A percentile compares a stretch with the other conserved stretches of the same genome.
Evolutionary conservation across 331 rosid species (phyloP).

Genomic region (Arachis monticola): DNA sequence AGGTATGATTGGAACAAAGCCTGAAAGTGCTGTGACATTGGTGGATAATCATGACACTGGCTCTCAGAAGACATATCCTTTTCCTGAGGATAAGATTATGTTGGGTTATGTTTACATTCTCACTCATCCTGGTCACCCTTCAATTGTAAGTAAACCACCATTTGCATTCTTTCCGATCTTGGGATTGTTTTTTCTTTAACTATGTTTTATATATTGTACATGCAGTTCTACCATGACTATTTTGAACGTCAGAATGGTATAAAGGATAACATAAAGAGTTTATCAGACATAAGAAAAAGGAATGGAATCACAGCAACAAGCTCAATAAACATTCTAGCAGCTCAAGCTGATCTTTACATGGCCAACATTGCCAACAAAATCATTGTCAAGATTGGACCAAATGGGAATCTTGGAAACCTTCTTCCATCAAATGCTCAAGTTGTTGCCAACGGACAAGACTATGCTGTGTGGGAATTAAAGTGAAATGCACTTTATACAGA

Average conservation of each 20-base stretch:
- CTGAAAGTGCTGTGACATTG: constrained; percentile 63
- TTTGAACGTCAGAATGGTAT: constrained; percentile 49
- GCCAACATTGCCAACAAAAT: constrained; percentile 64
- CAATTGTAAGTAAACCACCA: constrained; percentile 44
- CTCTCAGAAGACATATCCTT: constrained; percentile 63
- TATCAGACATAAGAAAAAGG: constrained; percentile 51
- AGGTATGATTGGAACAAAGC: constrained; percentile 72
- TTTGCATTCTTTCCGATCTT: no score
- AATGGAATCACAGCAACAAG: constrained; percentile 59
- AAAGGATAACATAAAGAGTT: constrained; percentile 49
- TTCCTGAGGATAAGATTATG: constrained; percentile 61
- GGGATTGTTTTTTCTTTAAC: no score
- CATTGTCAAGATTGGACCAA: constrained; percentile 69
- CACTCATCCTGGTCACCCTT: constrained; percentile 78
- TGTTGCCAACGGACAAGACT: constrained; percentile 57
- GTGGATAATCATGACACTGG: constrained; percentile 77
- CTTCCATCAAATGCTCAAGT: constrained; percentile 55
- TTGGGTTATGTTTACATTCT: constrained; percentile 70
- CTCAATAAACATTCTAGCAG: constrained; percentile 59
- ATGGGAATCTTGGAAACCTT: constrained; percentile 49
- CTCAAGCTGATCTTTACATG: constrained; percentile 63
- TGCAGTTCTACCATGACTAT: constrained; percentile 76
- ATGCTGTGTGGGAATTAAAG: constrained; percentile 63
- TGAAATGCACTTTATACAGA: not conserved
- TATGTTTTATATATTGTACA: not conserved